Conservation (phyloP, 2,329 filamentous ascomycete genomes). For the Ceratocystis albifundus region DNA sequence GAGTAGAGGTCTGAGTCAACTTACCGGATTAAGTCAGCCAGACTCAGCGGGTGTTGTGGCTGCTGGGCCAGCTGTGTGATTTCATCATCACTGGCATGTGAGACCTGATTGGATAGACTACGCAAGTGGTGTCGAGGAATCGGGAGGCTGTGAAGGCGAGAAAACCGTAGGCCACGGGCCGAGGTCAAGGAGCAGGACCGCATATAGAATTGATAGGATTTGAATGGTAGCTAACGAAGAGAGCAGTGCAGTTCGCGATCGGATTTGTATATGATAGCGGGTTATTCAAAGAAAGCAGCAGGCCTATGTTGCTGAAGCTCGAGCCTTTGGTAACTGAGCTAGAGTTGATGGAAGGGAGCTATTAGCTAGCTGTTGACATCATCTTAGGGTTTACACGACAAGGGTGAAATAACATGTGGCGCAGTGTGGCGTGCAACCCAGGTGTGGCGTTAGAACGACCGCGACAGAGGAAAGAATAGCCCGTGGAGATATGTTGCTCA, state of each 20-base stretch:
- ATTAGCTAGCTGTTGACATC: neutral
- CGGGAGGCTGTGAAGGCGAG: neutral
- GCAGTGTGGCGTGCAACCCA: neutral
- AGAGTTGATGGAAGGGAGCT: neutral
- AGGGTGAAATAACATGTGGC: neutral
- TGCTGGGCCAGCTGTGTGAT: constrained; percentile 67
- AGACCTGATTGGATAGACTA: neutral
- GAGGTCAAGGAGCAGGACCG: no score
- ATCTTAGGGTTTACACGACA: neutral
- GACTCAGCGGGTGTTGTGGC: constrained; percentile 67
- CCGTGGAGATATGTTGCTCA: no score
- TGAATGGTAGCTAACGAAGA: no score
- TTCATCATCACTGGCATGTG: constrained; percentile 54
- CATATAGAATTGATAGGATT: no score
- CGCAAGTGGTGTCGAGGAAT: neutral
- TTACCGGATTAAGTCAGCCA: constrained; percentile 81
- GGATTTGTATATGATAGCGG: no score
- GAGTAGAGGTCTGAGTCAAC: constrained; percentile 24
- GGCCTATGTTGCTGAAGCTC: neutral
- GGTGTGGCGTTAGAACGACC: neutral
- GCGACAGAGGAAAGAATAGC: neutral
- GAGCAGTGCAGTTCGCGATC: no score
- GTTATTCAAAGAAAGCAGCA: no score
- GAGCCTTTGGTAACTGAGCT: neutral
- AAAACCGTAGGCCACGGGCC: no score